phyloP scores from a whole-genome alignment of 345 rosid genomes.

The Microthlaspi erraticum region DNA sequence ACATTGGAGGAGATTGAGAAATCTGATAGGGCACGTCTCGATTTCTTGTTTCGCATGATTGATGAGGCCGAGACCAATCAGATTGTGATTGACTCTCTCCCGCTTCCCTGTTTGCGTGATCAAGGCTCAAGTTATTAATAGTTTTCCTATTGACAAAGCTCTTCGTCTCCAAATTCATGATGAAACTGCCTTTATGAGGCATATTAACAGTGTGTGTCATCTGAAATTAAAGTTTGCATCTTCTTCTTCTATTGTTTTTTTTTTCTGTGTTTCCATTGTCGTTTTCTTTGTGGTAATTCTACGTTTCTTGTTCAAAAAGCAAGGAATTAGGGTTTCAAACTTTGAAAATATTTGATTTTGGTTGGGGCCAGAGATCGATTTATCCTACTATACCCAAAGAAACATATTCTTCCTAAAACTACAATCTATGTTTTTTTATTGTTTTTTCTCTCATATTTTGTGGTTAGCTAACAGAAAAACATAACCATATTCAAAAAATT shows the following conservation, averaged over 20 bases:
- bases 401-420: too few relatives aligned
- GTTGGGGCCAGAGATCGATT: too few relatives aligned
- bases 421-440: too few relatives aligned
- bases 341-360: too few relatives aligned
- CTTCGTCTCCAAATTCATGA: neutral
- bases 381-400: too few relatives aligned
- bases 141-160: too few relatives aligned
- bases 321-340: neutral
- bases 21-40: conserved; percentile 25
- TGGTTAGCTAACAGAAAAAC: too few relatives aligned
- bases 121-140: neutral
- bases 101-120: neutral
- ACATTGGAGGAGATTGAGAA: conserved; percentile 11
- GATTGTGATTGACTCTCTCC: neutral
- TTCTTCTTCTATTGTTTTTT: neutral
- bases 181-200: neutral
- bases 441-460: too few relatives aligned
- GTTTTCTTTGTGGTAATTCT: neutral
- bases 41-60: conserved; percentile 9
- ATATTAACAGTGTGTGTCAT: too few relatives aligned
- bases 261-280: neutral
- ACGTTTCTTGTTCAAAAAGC: neutral
- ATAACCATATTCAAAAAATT: too few relatives aligned
- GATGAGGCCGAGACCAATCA: neutral
- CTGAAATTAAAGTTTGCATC: too few relatives aligned